Evolutionary conservation across 306 rosid species (phyloP), one percentile per base, ranked within the genome.

Genomic region (Fragaria vesca): DNA sequence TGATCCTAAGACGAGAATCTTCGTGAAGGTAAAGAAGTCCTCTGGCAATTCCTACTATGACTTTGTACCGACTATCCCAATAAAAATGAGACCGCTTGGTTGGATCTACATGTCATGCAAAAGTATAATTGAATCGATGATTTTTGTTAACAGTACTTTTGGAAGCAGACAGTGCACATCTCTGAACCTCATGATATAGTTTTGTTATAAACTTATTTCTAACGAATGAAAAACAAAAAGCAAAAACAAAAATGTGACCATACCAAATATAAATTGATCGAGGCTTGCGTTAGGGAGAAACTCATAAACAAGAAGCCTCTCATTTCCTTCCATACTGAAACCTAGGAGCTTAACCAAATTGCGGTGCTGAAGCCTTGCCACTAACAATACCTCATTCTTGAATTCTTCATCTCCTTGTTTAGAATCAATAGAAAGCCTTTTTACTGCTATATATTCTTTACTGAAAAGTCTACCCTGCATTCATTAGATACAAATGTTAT

Each of bases 341-440:
- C 77, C 77, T 21, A 73, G 67, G 77, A 73, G 77, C 52, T 46
- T 73, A 55, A 73, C 77, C 45, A 55, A 55, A 57, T 73, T 73
- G 12, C 77, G 66, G 1, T 73, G 77, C 43, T 73, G 77, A 38
- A 73, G 77, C 10, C 43, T 73, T 5, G 77, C 77, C 30, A 73
- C 77, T 40, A 73, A 38, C 24, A 38, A 3, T 5, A 73, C 77
- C 77, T 73, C 77, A 57, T 73, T 73, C 9, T 73, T 73, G 16
- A 73, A 73, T 57, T 73, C 77, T 40, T 54, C 2, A 8, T 73
- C 52, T 55, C 77, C 77, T 73, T 73, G 77, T 57, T 62, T 30
- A 36, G 68, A 73, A 36, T 55, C 54, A 0, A 8, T 55, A 38
- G 77, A 55, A 21, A 73, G 68, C 16, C 77, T 73, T 21, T 73